These are phyloP conservation scores for Debaryomyces hansenii DNA, from an alignment of 805 yeast genomes.

Conservation along the genomic window DNA sequence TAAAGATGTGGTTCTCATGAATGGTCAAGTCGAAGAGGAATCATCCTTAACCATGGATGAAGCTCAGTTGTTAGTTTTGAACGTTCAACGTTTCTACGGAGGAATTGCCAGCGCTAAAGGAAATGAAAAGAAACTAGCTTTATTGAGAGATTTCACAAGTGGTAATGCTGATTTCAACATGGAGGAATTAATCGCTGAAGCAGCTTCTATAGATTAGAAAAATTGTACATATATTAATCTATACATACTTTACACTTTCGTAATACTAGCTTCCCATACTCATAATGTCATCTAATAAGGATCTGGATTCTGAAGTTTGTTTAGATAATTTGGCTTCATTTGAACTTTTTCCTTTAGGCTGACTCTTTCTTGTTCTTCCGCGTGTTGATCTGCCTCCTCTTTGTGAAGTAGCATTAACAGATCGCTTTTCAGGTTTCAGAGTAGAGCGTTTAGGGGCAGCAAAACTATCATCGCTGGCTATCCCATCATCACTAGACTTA, in stretches of 20 bases:
- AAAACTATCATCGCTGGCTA: neutral
- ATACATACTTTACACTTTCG: neutral
- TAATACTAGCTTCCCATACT: conserved; percentile 8
- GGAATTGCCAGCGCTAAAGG: conserved; percentile 48
- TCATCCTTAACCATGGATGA: conserved; percentile 67
- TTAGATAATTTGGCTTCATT: neutral
- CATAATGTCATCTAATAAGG: conserved; percentile 13
- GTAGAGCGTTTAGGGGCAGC: neutral
- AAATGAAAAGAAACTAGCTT: conserved; percentile 48
- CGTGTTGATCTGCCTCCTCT: neutral
- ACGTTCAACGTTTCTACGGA: conserved; percentile 82
- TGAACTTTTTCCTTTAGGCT: conserved; percentile 3
- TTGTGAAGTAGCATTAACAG: neutral
- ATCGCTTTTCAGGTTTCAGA: neutral
- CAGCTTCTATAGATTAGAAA: conserved; percentile 63
- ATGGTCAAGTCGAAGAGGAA: conserved; percentile 77
- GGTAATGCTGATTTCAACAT: conserved; percentile 69
- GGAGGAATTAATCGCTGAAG: conserved; percentile 66
- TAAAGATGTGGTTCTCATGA: conserved; percentile 75
- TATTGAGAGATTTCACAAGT: conserved; percentile 66
- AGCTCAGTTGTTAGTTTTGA: conserved; percentile 72
- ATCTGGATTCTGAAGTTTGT: conserved; percentile 1
- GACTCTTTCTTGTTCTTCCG: conserved; percentile 2
- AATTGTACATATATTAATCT: neutral
- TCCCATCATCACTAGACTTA: neutral